Conservation (phyloP, 2,329 filamentous ascomycete species). For the Albifimbria verrucaria region DNA sequence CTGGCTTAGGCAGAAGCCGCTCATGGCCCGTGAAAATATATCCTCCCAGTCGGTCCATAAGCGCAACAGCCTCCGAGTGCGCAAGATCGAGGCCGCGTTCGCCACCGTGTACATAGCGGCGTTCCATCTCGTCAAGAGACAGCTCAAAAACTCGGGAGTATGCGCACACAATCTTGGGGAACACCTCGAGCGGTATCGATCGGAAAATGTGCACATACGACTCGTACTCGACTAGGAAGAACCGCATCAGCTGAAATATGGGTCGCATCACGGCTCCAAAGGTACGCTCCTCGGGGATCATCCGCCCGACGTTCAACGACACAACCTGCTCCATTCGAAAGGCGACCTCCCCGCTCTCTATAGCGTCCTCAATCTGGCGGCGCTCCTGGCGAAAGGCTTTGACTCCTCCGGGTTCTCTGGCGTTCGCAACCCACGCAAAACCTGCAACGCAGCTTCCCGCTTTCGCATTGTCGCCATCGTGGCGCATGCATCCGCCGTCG, state of each 20-base stretch:
- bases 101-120: not conserved
- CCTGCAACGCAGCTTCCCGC: conserved; percentile 1
- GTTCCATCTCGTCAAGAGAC: conserved; percentile 4
- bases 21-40: not conserved
- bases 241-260: conserved; percentile 10
- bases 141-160: conserved; percentile 7
- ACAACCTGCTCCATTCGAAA: conserved; percentile 10
- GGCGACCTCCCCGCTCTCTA: not conserved
- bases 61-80: not conserved
- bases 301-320: not conserved
- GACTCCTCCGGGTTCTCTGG: conserved; percentile 1
- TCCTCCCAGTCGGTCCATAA: not conserved
- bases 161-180: conserved; percentile 3
- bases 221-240: conserved; percentile 9
- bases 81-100: not conserved
- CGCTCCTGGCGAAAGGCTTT: conserved; percentile 5
- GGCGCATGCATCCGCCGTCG: not conserved
- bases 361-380: not conserved
- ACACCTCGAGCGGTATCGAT: not conserved
- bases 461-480: not conserved
- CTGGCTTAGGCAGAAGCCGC: not conserved
- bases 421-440: conserved; percentile 3
- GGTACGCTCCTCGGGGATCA: not conserved
- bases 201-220: conserved; percentile 6
- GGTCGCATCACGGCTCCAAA: conserved; percentile 5